phyloP scores from a whole-genome alignment of 768 basidiomycete genomes.

The Macrocybe gigantea region DNA sequence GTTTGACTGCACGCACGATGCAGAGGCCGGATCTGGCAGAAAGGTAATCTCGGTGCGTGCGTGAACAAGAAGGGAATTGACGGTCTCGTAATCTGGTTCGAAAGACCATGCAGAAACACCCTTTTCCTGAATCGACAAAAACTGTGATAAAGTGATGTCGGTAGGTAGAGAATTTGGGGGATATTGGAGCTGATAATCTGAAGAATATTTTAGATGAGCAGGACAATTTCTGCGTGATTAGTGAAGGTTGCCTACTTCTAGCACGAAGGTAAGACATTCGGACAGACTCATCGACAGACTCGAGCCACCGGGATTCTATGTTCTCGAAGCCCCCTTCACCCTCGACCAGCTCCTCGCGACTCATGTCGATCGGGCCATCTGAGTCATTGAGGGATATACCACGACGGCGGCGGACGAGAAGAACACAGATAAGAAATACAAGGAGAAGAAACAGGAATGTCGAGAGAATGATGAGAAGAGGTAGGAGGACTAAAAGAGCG shows the following conservation, averaged over 20 bases:
- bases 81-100: constrained; percentile 96
- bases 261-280: constrained; percentile 74
- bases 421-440: constrained; percentile 84
- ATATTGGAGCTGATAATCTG: constrained; percentile 82
- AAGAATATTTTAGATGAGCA: constrained; percentile 2
- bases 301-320: constrained; percentile 91
- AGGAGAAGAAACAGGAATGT: constrained; percentile 91
- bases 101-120: constrained; percentile 99
- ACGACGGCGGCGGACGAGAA: constrained; percentile 73
- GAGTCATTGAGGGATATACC: constrained; percentile 77
- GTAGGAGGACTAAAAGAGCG: constrained; percentile 82
- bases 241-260: constrained; percentile 57
- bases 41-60: constrained; percentile 97
- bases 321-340: constrained; percentile 93
- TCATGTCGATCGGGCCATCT: constrained; percentile 92
- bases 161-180: constrained; percentile 95
- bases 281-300: constrained; percentile 62
- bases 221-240: constrained; percentile 6
- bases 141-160: constrained; percentile 97
- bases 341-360: constrained; percentile 82
- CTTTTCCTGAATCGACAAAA: constrained; percentile 98
- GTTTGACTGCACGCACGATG: constrained; percentile 94
- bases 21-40: constrained; percentile 91
- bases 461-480: constrained; percentile 88
- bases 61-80: constrained; percentile 89